A percentile compares a stretch with the other conserved stretches of the same genome.
Conservation (phyloP, 352 stramenopile genomes). For the Phytophthora pini region DNA sequence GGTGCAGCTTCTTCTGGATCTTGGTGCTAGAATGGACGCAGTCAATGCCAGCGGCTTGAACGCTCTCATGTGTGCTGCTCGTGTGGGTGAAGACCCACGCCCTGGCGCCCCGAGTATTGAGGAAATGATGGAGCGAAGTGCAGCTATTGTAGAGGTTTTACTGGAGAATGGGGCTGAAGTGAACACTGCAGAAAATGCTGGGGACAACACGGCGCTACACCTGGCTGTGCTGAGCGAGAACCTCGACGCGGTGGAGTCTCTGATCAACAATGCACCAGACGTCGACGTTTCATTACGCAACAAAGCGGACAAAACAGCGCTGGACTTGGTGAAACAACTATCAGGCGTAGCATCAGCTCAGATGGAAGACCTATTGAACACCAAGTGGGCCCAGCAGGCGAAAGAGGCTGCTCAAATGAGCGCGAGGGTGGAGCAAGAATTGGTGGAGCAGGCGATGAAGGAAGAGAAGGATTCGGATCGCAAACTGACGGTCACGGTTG, state of each 20-base stretch:
- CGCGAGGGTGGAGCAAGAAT: constrained; percentile 35
- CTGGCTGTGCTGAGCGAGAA: constrained; percentile 79
- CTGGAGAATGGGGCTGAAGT: constrained; percentile 47
- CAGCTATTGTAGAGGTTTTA: constrained; percentile 57
- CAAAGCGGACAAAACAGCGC: constrained; percentile 40
- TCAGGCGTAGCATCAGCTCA: constrained; percentile 29
- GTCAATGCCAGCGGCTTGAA: constrained; percentile 69
- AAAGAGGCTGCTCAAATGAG: constrained; percentile 30
- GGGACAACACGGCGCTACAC: constrained; percentile 75
- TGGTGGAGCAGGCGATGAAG: constrained; percentile 26
- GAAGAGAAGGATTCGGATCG: constrained; percentile 13
- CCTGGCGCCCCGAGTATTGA: constrained; percentile 27
- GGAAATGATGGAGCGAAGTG: constrained; percentile 53
- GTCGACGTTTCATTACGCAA: constrained; percentile 43
- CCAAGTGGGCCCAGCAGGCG: constrained; percentile 29
- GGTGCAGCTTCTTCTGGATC: constrained; percentile 49
- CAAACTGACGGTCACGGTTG: neutral
- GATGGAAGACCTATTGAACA: constrained; percentile 38
- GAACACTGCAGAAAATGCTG: constrained; percentile 50
- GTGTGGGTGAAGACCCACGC: constrained; percentile 47
- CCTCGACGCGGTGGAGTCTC: constrained; percentile 40
- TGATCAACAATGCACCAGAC: constrained; percentile 29
- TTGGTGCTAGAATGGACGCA: constrained; percentile 46
- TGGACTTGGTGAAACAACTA: constrained; percentile 43
- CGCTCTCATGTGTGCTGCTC: constrained; percentile 81